Evolutionary conservation across 176 grass and related monocot species (phyloP), one percentile per base, ranked within the genome.

Genomic region (Oryza meridionalis): DNA sequence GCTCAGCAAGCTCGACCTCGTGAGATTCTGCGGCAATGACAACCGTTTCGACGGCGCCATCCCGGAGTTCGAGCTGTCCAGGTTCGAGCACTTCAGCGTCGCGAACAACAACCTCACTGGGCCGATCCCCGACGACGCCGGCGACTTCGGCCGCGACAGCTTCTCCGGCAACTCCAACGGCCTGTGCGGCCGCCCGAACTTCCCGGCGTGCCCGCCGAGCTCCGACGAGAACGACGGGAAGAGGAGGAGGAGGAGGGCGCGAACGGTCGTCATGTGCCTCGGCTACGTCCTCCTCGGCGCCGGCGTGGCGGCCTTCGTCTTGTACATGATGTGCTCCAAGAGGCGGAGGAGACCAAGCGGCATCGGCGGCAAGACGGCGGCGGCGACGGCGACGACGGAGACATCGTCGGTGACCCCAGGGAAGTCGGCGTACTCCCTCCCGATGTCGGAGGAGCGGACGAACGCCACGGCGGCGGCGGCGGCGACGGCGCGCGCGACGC

Each of bases 41-140:
- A 94, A 94, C 63, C 62, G 27, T 55, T 77, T 94, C 77, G 6
- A 3, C 21, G 89, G 92, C 68, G 64, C 76, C 10, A 89, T 94
- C 31, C 92, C 89, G 19, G 75, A 68, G 1, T 86, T 94, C 75
- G 4, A 90, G 47, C 75, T 91, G 69, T 2, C 6, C 35, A 37
- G 1, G 0, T 65, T 72, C 25, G 0, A 0, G 0, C 2, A 0
- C 0, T 94, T 91, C 81, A 51, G 11, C 59, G 86, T 91, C 19
- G 78, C 89, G 7, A 65, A 89, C 64, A 94, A 94, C 77, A 73
- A 25, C n/a, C 71, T 94, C 64, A 75, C 84, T 6, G 92, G 92
- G 0, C 37, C 68, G 4, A 77, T 94, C 58, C 89, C 89, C 6
- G 22, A 26, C 31, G 44, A 62, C 4, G 1, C 10, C 11, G 81